Evolutionary conservation across 495 filamentous ascomycete species (phyloP).

Genomic region (Talaromyces trachyspermus): DNA sequence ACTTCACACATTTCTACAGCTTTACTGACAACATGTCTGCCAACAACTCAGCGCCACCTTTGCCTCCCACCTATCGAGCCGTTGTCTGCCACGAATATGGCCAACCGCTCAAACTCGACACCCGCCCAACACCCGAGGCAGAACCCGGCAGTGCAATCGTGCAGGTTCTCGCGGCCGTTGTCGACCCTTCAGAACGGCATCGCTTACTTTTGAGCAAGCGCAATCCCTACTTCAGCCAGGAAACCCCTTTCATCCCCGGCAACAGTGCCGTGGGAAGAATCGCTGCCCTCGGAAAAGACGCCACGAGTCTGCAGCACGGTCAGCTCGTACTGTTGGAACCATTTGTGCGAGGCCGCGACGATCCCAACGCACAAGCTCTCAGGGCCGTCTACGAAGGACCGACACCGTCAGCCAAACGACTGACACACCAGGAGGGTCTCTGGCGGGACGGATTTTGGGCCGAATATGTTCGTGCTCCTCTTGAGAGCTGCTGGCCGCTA

Average conservation of each 20-base stretch:
- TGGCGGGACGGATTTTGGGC: conserved; percentile 40
- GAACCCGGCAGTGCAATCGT: conserved; percentile 14
- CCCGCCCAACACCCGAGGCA: conserved; percentile 11
- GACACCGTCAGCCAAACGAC: conserved; percentile 5
- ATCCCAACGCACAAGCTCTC: neutral
- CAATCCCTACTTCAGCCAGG: conserved; percentile 1
- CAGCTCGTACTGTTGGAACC: neutral
- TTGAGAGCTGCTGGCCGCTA: conserved; percentile 37
- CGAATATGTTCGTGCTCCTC: conserved; percentile 35
- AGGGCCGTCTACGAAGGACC: neutral
- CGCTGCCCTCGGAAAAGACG: conserved; percentile 30
- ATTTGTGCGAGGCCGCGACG: neutral
- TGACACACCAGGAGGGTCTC: conserved; percentile 23
- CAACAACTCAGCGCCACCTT: no score
- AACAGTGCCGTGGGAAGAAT: conserved; percentile 36
- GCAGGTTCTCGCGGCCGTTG: conserved; percentile 13
- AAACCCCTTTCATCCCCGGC: conserved; percentile 12
- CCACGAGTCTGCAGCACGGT: conserved; percentile 1
- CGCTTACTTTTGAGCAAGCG: conserved; percentile 3
- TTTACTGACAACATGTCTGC: neutral
- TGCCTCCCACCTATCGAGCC: conserved; percentile 9
- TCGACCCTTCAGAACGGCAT: conserved; percentile 1
- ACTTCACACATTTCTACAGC: no score
- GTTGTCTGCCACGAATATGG: conserved; percentile 11
- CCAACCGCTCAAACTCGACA: conserved; percentile 10